Evolutionary conservation across 176 grass and related monocot genomes (phyloP).

Genomic region (Melocanna baccifera): DNA sequence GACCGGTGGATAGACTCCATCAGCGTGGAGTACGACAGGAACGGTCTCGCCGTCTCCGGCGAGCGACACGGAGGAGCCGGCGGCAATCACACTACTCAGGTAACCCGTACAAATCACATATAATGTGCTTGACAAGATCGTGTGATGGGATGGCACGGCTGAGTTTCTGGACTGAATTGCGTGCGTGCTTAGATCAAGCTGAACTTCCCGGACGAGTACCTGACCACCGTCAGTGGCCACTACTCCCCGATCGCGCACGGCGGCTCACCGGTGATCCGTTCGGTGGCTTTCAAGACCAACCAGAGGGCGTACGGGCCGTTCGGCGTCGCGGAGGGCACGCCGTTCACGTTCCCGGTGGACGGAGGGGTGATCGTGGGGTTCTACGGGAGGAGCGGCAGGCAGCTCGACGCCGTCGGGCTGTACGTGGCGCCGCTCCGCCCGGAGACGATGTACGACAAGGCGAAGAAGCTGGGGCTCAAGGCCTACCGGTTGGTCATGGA

Average conservation of each 20-base stretch:
- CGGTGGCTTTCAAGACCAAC: slow-evolving; percentile 40
- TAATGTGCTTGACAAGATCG: not conserved
- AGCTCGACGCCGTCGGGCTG: slow-evolving; percentile 46
- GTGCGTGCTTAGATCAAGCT: slow-evolving; percentile 23
- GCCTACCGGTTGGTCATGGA: slow-evolving; percentile 29
- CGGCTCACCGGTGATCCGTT: slow-evolving; percentile 37
- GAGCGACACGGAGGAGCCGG: slow-evolving; percentile 39
- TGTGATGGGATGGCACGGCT: not conserved
- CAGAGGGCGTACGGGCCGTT: slow-evolving; percentile 33
- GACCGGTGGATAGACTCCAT: slow-evolving; percentile 38
- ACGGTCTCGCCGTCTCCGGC: slow-evolving; percentile 19
- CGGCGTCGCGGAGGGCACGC: slow-evolving; percentile 32
- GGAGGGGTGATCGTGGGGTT: slow-evolving; percentile 33
- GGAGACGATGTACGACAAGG: slow-evolving; percentile 30
- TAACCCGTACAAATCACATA: not conserved
- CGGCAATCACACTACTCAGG: slow-evolving; percentile 36
- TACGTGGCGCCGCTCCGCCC: slow-evolving; percentile 26
- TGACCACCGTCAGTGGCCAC: slow-evolving; percentile 40
- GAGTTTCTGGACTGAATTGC: not conserved
- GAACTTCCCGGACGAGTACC: slow-evolving; percentile 38
- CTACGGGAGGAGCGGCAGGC: slow-evolving; percentile 38
- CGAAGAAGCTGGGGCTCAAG: slow-evolving; percentile 15
- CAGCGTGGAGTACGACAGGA: slow-evolving; percentile 39
- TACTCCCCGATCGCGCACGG: slow-evolving; percentile 17
- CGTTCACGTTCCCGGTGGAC: slow-evolving; percentile 46